Evolutionary conservation across 2,329 filamentous ascomycete genomes (phyloP), one percentile per base, ranked within the genome.

Genomic region (Calonectria crousiana): DNA sequence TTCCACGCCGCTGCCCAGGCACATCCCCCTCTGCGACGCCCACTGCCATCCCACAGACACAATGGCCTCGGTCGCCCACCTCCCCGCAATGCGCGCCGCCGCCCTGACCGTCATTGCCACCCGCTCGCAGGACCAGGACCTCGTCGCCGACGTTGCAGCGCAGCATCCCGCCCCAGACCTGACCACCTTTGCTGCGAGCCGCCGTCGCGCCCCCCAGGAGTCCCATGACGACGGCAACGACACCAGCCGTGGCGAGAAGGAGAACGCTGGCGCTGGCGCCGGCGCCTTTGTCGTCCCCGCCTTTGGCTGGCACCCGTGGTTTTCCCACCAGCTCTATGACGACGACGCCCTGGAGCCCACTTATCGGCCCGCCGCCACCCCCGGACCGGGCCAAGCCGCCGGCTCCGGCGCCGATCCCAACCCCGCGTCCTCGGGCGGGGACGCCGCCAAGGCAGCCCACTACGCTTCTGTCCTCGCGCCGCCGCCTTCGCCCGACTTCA

Each of bases 261-360:
- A 28, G 66, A 36, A 23, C 13, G 8, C 60, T 32, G 41, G 41
- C 8, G 38, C 16, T 41, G 38, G 38, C 38, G 1, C 44, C 10
- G 18, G 53, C 2, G 51, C 71, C 11, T 68, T 47, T 28, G 79
- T 88, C 67, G 79, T 96, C 4, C 93, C 95, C 0, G 92, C 92
- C n/a, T 96, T 96, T 84, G 95, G 95, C 26, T 96, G 94, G 94
- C 95, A 97, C 82, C 95, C 95, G 1, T 97, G 95, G 95, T 96
- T 96, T 83, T 93, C 94, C 1, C 88, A 96, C 82, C 92, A 95
- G 77, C 89, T 97, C 79, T 95, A 92, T 81, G 90, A 93, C 79
- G 92, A 95, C 82, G 83, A 81, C 26, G 81, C 81, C 47, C 36
- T 81, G 36, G 78, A 80, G 60, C 81, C 83, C 38, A 87, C 86